Evolutionary conservation across 768 basidiomycete species (phyloP), one percentile per base, ranked within the genome.

Genomic region (Leccinum aurantiacum): DNA sequence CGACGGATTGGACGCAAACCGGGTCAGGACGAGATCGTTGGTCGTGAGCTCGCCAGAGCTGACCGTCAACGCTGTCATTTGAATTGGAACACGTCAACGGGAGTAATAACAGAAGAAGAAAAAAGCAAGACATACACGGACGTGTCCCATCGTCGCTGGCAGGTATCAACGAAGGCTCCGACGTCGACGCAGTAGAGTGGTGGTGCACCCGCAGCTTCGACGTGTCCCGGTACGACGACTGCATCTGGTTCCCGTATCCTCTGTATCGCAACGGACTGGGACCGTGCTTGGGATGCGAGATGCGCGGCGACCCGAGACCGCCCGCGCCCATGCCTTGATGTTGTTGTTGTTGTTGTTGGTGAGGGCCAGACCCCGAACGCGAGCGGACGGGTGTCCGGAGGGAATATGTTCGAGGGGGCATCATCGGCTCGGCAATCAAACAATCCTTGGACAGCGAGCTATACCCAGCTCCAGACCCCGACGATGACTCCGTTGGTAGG

Each of bases 131-230:
- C 82, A 79, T 71, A 86, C 86, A 73, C 46, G 75, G 64, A 64
- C 78, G 81, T 13, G 70, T 67, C 13, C 69, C 68, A 38, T 84
- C 86, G 58, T 85, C 83, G 38, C 76, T 76, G 31, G 68, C 53
- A 24, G 86, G 79, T 53, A 92, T 71, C 49, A 93, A 78, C 5
- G 90, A 91, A n/a, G 91, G 91, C 73, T 93, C 91, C 53, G 91
- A 93, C 60, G 82, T 88, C 52, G 88, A 91, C 51, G 90, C 89
- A 6, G 82, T 84, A 38, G 88, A 85, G 41, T 86, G 86, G 59
- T 88, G 81, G 59, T 88, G 81, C n/a, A 84, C 82, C 8, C 84
- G 82, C 50, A 90, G 77, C 53, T 79, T 79, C 29, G 77, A 67
- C 15, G 66, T 66, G 27, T 80, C 80, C 15, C 77, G 74, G 57